phyloP scores from a whole-genome alignment of 805 yeast genomes.

The Metschnikowia matae region DNA sequence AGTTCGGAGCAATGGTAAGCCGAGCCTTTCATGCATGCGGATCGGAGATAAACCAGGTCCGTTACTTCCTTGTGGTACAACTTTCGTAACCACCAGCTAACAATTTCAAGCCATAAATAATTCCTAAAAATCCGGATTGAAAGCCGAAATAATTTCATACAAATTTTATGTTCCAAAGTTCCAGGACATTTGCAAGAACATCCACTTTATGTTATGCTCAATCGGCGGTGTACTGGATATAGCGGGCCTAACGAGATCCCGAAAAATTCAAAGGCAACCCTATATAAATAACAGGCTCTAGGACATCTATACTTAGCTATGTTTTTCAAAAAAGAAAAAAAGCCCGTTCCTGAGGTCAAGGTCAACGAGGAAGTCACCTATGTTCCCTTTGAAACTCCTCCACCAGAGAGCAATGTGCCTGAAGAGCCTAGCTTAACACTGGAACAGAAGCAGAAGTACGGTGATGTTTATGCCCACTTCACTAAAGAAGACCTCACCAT shows the following conservation, averaged over 20 bases:
- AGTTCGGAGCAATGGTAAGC: neutral
- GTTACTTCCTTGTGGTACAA: neutral
- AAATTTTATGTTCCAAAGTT: too few relatives aligned
- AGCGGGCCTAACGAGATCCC: too few relatives aligned
- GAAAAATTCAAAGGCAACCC: neutral
- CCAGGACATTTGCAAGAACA: too few relatives aligned
- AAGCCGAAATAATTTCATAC: too few relatives aligned
- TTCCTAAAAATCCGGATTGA: too few relatives aligned
- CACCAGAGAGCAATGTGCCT: constrained; percentile 44
- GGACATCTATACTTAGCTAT: neutral
- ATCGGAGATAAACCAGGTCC: constrained; percentile 2
- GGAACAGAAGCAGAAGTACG: constrained; percentile 58
- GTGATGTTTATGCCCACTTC: constrained; percentile 61
- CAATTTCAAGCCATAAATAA: too few relatives aligned
- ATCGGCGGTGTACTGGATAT: too few relatives aligned
- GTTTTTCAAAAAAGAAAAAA: constrained; percentile 16
- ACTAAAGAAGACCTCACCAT: constrained; percentile 46
- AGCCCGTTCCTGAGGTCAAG: constrained; percentile 5
- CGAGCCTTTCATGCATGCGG: constrained; percentile 1
- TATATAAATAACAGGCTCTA: neutral
- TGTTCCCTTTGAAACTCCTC: constrained; percentile 56
- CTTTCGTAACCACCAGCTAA: too few relatives aligned
- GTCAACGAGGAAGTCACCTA: constrained; percentile 18
- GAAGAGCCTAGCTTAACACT: constrained; percentile 47
- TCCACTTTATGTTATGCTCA: too few relatives aligned